Percentiles rank a stretch among this genome's conserved stretches.
These are phyloP conservation scores for Testicularia cyperi DNA, from an alignment of 1,284 basidiomycete species.

Conservation along the genomic window DNA sequence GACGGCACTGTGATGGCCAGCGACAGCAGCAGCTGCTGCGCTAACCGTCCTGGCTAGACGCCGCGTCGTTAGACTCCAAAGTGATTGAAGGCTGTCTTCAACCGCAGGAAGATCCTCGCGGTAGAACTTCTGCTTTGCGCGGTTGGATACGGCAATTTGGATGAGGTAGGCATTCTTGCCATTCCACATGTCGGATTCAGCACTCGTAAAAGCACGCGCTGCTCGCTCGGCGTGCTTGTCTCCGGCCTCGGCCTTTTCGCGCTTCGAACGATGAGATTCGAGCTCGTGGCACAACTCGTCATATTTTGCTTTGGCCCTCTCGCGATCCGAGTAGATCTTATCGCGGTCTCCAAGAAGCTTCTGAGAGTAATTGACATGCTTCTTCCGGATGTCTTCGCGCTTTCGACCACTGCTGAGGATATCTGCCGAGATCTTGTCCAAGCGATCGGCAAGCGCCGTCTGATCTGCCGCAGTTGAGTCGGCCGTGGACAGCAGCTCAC, in stretches of 20 bases:
- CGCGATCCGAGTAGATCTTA: slow-evolving; percentile 31
- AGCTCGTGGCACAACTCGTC: slow-evolving; percentile 45
- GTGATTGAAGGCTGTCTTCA: slow-evolving; percentile 31
- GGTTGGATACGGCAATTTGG: slow-evolving; percentile 35
- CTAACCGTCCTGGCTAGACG: slow-evolving; percentile 12
- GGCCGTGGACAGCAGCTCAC: slow-evolving; percentile 13
- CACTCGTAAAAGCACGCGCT: slow-evolving; percentile 25
- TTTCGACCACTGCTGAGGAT: slow-evolving; percentile 15
- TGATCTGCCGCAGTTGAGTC: slow-evolving; percentile 18
- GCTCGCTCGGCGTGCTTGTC: slow-evolving; percentile 41
- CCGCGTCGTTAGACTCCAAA: slow-evolving; percentile 35
- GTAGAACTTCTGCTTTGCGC: slow-evolving; percentile 40
- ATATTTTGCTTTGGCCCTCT: slow-evolving; percentile 45
- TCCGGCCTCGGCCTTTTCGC: slow-evolving; percentile 36
- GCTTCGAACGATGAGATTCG: slow-evolving; percentile 38
- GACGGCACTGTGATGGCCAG: slow-evolving; percentile 20
- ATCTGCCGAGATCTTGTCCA: slow-evolving; percentile 19
- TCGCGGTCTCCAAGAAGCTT: slow-evolving; percentile 43
- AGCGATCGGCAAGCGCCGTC: slow-evolving; percentile 10
- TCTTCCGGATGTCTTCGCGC: slow-evolving; percentile 39
- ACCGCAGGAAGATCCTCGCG: slow-evolving; percentile 26
- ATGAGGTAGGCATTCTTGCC: slow-evolving; percentile 46
- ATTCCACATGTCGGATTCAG: slow-evolving; percentile 43
- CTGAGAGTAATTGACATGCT: slow-evolving; percentile 22
- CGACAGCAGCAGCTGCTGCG: slow-evolving; percentile 7